These are phyloP conservation scores for Hawksworthiomyces lignivorus DNA, from an alignment of 2,329 filamentous ascomycete species.

Conservation along the genomic window DNA sequence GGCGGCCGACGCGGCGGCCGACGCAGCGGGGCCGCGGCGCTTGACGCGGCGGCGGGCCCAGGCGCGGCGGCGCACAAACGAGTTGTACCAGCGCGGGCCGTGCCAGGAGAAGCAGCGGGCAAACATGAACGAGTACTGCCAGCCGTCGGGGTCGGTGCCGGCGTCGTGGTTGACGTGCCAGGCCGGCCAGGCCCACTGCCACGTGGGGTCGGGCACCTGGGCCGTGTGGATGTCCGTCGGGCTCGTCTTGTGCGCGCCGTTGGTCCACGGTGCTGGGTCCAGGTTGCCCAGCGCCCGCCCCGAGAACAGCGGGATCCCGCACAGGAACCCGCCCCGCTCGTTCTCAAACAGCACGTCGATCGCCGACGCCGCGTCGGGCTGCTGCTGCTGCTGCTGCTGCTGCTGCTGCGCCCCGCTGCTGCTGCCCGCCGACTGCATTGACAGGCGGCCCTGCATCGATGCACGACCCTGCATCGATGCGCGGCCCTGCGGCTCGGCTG, in stretches of 20 bases:
- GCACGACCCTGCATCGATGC: slow-evolving; percentile 6
- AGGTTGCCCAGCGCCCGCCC: slow-evolving; percentile 74
- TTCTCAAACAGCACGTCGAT: slow-evolving; percentile 95
- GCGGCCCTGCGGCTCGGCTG: neutral
- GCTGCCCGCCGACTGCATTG: neutral
- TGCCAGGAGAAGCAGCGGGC: slow-evolving; percentile 73
- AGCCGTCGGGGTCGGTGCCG: slow-evolving; percentile 74
- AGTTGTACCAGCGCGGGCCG: slow-evolving; percentile 84
- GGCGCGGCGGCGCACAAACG: slow-evolving; percentile 80
- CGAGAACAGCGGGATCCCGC: slow-evolving; percentile 85
- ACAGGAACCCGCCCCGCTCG: slow-evolving; percentile 82
- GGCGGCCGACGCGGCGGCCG: neutral
- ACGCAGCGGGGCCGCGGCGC: slow-evolving; percentile 17
- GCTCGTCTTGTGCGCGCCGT: slow-evolving; percentile 51
- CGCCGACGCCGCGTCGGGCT: slow-evolving; percentile 24
- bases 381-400: neutral
- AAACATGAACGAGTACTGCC: slow-evolving; percentile 94
- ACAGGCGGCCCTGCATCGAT: too few species aligned
- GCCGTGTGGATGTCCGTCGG: slow-evolving; percentile 70
- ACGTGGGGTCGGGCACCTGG: slow-evolving; percentile 87
- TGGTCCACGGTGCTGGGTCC: slow-evolving; percentile 84
- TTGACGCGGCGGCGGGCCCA: slow-evolving; percentile 80
- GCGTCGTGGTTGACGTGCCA: slow-evolving; percentile 65
- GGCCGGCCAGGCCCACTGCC: slow-evolving; percentile 76
- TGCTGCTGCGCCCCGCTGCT: too few species aligned